Conservation (phyloP, 495 filamentous ascomycete species). For the Neurospora africana region DNA sequence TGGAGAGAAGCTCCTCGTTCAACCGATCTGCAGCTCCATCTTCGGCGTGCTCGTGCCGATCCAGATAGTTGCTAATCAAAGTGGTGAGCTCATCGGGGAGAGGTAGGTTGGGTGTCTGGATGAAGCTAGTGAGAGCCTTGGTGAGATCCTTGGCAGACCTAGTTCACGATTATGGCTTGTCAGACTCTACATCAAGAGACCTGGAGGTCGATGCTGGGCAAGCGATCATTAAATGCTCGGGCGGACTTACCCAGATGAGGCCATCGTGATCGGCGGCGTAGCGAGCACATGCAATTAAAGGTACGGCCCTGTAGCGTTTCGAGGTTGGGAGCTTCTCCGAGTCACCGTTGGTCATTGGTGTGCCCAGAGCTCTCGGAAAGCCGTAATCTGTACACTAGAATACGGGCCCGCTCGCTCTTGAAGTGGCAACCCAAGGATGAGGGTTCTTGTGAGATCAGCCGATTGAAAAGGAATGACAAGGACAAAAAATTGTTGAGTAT, state of each 20-base stretch:
- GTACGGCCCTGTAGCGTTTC: not conserved
- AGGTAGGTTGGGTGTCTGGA: conserved; percentile 42
- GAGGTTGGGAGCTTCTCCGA: not conserved
- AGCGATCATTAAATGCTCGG: not conserved
- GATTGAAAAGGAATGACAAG: not conserved
- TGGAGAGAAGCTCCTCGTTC: conserved; percentile 52
- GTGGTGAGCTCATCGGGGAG: conserved; percentile 51
- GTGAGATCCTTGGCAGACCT: conserved; percentile 48
- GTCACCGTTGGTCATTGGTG: not conserved
- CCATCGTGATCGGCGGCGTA: conserved; percentile 17
- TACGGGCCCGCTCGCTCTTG: not conserved
- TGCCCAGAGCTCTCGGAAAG: not conserved
- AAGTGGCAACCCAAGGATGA: not conserved
- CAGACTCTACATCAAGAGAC: not conserved
- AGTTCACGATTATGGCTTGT: not conserved
- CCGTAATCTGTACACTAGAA: no score
- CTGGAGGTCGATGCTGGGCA: not conserved
- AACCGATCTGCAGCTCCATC: conserved; percentile 50
- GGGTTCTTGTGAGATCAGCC: not conserved
- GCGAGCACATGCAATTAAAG: conserved; percentile 6
- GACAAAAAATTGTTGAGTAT: not conserved
- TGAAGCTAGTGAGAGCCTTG: conserved; percentile 45
- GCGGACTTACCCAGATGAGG: conserved; percentile 23
- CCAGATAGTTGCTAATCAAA: conserved; percentile 50
- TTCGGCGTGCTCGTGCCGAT: conserved; percentile 46